Evolutionary conservation across 768 basidiomycete species (phyloP), one percentile per base, ranked within the genome.

Genomic region (Pisolithus microcarpus): DNA sequence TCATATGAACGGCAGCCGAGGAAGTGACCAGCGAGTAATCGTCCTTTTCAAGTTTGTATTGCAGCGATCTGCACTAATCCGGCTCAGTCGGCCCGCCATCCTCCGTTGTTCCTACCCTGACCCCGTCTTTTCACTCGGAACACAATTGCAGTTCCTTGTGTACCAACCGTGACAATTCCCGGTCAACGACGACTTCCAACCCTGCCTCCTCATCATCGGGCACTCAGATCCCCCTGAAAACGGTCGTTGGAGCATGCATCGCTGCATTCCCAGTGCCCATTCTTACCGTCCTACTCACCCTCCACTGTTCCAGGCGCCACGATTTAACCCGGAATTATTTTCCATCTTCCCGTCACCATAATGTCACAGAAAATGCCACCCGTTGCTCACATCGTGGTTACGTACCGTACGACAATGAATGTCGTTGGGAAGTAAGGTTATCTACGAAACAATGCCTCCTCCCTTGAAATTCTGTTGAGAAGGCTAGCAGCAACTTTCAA

Each of bases 401-500:
- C 23, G 2, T 24, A 24, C 23, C 23, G n/a, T n/a, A n/a, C n/a
- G n/a, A n/a, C 7, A 75, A 75, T 57, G 42, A 43, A 26, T 6
- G 23, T 72, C 66, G 50, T 72, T 71, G 74, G 23, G 23, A 77
- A 49, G 74, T 68, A n/a, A 69, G 60, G 50, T 48, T 30, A 15
- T 66, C 68, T 52, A 67, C 73, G 50, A 70, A 72, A 50, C 73
- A 71, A 54, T 74, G 5, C 23, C 7, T 78, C 54, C 65, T 68
- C 10, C 72, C 59, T 30, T 36, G 67, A 6, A 73, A 70, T 2
- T 73, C 80, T 28, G 78, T 79, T 75, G 78, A 80, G 61, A 79
- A 77, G 57, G 23, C 74, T 83, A 49, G 81, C 62, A 2, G 56
- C 75, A 31, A 81, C 83, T 80, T 83, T 85, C 72, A 79, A 82